phyloP scores from a whole-genome alignment of 345 rosid genomes.

The Citrus unshiu region DNA sequence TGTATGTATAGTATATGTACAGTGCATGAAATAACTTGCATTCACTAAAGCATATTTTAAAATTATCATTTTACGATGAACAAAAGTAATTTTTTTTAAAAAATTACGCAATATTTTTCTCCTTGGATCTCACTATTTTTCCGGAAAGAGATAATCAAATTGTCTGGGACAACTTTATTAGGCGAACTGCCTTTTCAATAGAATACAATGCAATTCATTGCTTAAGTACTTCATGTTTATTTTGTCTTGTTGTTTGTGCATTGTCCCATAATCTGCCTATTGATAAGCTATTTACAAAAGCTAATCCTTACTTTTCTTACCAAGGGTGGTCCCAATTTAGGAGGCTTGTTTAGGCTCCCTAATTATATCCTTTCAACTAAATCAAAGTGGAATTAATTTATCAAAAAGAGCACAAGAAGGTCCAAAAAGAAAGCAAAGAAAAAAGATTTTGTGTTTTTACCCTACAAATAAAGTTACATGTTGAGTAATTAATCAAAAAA shows the following conservation, averaged over 20 bases:
- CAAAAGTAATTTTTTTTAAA: not conserved
- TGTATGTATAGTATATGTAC: not conserved
- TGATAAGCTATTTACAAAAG: constrained; percentile 13
- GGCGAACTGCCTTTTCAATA: constrained; percentile 37
- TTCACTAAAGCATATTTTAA: not conserved
- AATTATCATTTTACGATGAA: not conserved
- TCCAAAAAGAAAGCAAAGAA: constrained; percentile 31
- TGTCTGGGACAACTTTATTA: constrained; percentile 29
- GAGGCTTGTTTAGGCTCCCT: constrained; percentile 32
- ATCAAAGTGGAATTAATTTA: constrained; percentile 24
- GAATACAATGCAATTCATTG: constrained; percentile 37
- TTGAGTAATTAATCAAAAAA: constrained; percentile 9
- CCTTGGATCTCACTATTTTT: constrained; percentile 14
- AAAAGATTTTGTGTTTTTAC: constrained; percentile 33
- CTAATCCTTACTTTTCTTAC: constrained; percentile 24
- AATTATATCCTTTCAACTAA: constrained; percentile 25
- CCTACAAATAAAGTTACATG: constrained; percentile 30
- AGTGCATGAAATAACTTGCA: not conserved
- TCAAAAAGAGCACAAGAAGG: constrained; percentile 27
- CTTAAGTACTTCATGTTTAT: constrained; percentile 10
- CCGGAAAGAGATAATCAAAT: constrained; percentile 15
- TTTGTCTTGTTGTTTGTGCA: constrained; percentile 60
- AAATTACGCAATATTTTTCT: not conserved
- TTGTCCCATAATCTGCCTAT: constrained; percentile 16
- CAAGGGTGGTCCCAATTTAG: constrained; percentile 28